Conservation (phyloP, 768 basidiomycete species). For the Cantharellus anzutake region DNA sequence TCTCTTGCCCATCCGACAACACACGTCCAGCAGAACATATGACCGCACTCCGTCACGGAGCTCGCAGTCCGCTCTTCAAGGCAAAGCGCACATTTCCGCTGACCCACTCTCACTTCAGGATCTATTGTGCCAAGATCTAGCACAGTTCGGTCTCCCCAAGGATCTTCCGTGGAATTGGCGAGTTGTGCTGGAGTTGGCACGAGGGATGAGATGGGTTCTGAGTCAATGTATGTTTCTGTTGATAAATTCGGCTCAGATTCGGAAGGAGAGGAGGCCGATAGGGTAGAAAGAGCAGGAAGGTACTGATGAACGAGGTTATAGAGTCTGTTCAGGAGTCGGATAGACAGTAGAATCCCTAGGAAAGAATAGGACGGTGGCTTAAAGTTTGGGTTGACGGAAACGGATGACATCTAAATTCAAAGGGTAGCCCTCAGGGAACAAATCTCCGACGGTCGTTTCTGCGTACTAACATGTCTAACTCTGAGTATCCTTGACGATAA, state of each 20-base stretch:
- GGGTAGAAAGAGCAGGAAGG: slow-evolving; percentile 15
- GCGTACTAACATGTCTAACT: slow-evolving; percentile 39
- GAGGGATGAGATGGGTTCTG: slow-evolving; percentile 1
- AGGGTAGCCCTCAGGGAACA: too few relatives aligned
- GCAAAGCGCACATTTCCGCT: slow-evolving; percentile 59
- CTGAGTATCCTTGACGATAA: slow-evolving; percentile 45
- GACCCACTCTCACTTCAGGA: slow-evolving; percentile 30
- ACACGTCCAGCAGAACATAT: slow-evolving; percentile 80
- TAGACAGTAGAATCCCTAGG: slow-evolving; percentile 50
- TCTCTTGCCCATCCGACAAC: slow-evolving; percentile 79
- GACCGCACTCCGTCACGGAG: slow-evolving; percentile 74
- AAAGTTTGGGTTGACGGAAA: slow-evolving; percentile 46
- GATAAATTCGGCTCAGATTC: not conserved
- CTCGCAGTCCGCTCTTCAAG: slow-evolving; percentile 69
- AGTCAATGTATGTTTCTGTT: not conserved
- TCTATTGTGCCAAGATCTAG: slow-evolving; percentile 36
- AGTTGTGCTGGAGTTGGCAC: not conserved
- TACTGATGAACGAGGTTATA: slow-evolving; percentile 12
- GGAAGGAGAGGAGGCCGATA: not conserved
- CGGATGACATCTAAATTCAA: slow-evolving; percentile 42
- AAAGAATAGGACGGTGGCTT: slow-evolving; percentile 77
- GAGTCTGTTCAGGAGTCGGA: slow-evolving; percentile 47
- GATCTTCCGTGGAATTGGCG: slow-evolving; percentile 11
- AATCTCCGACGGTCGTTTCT: not conserved
- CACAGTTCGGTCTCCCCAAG: slow-evolving; percentile 22